Evolutionary conservation across 2,329 filamentous ascomycete genomes (phyloP).

Genomic region (Herpotrichia juniperi): DNA sequence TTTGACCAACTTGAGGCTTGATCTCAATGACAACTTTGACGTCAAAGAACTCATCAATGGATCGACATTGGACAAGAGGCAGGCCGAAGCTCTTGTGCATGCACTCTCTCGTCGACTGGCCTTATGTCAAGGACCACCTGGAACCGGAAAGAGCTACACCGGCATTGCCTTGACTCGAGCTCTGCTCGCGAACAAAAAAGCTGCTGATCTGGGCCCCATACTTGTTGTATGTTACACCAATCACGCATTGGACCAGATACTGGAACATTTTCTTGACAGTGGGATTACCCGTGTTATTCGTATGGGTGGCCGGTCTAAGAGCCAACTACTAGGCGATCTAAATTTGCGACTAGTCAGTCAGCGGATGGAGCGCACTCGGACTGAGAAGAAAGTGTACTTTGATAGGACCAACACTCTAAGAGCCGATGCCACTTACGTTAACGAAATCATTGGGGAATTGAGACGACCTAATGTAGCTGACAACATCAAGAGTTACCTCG

Average conservation of each 20-base stretch:
- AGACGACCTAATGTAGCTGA: neutral
- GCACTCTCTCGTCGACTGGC: slow-evolving; percentile 61
- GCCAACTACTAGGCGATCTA: slow-evolving; percentile 55
- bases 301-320: slow-evolving; percentile 65
- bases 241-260: slow-evolving; percentile 62
- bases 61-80: slow-evolving; percentile 59
- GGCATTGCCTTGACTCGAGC: slow-evolving; percentile 65
- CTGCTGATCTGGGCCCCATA: slow-evolving; percentile 52
- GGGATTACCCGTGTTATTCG: slow-evolving; percentile 62
- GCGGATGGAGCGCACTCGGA: too few relatives aligned
- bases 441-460: slow-evolving; percentile 3
- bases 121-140: slow-evolving; percentile 73
- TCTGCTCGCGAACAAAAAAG: slow-evolving; percentile 53
- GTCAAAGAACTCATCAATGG: slow-evolving; percentile 19
- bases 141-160: slow-evolving; percentile 70
- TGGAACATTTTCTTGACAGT: slow-evolving; percentile 63
- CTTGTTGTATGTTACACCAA: slow-evolving; percentile 56
- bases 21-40: slow-evolving; percentile 17
- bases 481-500: slow-evolving; percentile 7
- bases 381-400: too few relatives aligned
- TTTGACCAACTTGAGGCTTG: too few relatives aligned
- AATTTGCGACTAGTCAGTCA: slow-evolving; percentile 53
- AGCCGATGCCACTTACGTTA: slow-evolving; percentile 15
- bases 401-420: too few relatives aligned
- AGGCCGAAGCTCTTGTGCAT: slow-evolving; percentile 58